Evolutionary conservation across 1,139 yeast genomes (phyloP), one percentile per base, ranked within the genome.

Genomic region (Candida smagusa): DNA sequence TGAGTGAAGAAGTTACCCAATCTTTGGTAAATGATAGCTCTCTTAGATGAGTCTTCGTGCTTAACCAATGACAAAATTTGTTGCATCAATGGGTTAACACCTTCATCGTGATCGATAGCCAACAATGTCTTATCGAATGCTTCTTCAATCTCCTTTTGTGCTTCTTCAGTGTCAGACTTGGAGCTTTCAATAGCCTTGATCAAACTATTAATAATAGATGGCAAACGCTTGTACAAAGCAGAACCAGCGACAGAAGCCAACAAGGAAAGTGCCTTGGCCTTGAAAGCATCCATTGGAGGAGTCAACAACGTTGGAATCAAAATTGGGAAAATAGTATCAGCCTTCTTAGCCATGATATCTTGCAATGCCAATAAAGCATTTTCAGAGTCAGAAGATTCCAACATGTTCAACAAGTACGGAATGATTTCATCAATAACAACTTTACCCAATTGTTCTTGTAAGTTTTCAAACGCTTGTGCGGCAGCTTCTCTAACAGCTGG

Each of bases 251-350:
- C 96, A 37, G 85, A 80, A 0, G 96, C 95, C 56, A 94, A 74
- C 0, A 95, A 82, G 21, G 96, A 89, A 45, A 92, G 71, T 3
- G 97, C 96, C 40, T 75, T 73, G 13, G 96, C 95, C 63, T 90
- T 89, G 68, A 83, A 82, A 0, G 79, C 71, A 50, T 88, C 89
- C 45, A 92, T 80, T 7, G 97, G 97, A 7, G 90, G 82, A 7
- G 81, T 59, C 54, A 90, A 71, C 56, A 94, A 72, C 0, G 95
- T 78, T 36, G 98, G 97, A 43, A 92, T 76, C 57, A 92, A 75
- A 38, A 88, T 84, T 39, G 98, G 97, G 90, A 94, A 89, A 43
- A 92, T 87, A 2, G 86, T 81, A 44, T 88, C 95, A 6, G 97
- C 77, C 58, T 88, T 86, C 9, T 90, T 82, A 5, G 94, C 79